A percentile compares a stretch with the other conserved stretches of the same genome.
Evolutionary conservation across 805 yeast genomes (phyloP).

Genomic region (Metschnikowia cubensis): DNA sequence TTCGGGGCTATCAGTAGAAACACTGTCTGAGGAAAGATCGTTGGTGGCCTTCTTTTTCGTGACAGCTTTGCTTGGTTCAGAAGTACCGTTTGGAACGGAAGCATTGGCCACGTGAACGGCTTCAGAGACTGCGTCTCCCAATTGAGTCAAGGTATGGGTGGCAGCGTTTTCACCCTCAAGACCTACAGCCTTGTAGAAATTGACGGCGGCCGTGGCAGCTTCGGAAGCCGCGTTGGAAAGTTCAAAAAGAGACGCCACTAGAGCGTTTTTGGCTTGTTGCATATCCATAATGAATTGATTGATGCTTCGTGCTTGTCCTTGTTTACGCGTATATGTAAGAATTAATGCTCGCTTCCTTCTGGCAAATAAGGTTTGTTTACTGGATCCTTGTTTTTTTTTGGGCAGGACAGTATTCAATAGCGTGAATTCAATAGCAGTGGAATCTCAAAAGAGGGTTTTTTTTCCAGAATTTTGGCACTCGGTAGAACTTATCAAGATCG

Average conservation of each 20-base stretch:
- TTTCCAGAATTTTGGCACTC: neutral
- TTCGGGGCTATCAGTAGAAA: constrained; percentile 5
- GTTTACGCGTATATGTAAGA: constrained; percentile 3
- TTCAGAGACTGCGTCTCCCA: constrained; percentile 23
- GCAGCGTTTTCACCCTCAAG: constrained; percentile 39
- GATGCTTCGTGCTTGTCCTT: neutral
- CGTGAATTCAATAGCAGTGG: neutral
- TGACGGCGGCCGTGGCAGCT: constrained; percentile 75
- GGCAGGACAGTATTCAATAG: neutral
- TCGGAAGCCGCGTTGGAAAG: constrained; percentile 83
- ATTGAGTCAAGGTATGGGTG: constrained; percentile 35
- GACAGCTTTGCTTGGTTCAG: constrained; percentile 7
- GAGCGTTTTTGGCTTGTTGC: constrained; percentile 26
- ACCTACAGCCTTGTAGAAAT: constrained; percentile 61
- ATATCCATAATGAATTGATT: constrained; percentile 8
- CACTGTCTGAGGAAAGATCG: constrained; percentile 2
- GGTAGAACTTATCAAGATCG: neutral
- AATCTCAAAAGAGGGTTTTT: neutral
- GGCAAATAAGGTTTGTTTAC: neutral
- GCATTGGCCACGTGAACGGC: constrained; percentile 39
- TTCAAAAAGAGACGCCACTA: constrained; percentile 76
- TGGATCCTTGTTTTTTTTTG: neutral
- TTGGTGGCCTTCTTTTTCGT: neutral
- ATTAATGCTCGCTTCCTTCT: neutral
- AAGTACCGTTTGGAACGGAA: constrained; percentile 21